These are phyloP conservation scores for Rhodosorus marinus DNA, from an alignment of 23 red algal species.

Conservation along the genomic window DNA sequence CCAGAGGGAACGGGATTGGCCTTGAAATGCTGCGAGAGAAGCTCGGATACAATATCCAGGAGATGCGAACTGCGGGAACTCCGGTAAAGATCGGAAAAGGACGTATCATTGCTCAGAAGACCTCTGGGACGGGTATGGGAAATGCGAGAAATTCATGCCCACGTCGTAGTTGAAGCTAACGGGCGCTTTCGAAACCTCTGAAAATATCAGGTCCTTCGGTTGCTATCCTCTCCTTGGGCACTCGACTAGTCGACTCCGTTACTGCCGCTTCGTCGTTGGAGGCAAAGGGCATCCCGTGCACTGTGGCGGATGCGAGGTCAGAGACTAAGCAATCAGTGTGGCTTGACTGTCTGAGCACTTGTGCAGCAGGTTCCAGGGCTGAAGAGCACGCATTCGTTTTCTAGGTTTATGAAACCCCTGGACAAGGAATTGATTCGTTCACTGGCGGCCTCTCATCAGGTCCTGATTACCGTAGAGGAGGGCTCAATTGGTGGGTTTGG, in stretches of 20 bases:
- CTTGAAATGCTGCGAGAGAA: conserved; percentile 46
- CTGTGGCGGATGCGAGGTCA: conserved; percentile 85
- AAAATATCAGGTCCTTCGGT: conserved; percentile 22
- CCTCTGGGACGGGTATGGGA: neutral
- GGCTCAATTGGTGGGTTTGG: conserved; percentile 93
- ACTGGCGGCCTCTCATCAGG: conserved; percentile 43
- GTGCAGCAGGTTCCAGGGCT: too few relatives aligned
- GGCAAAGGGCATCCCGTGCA: conserved; percentile 24
- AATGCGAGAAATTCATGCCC: neutral
- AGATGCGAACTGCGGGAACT: conserved; percentile 19
- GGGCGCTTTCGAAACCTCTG: too few relatives aligned
- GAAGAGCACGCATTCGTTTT: too few relatives aligned
- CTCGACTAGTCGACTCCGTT: conserved; percentile 62
- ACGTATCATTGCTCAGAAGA: conserved; percentile 59
- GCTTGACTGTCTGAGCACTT: too few relatives aligned
- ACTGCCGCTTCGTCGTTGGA: conserved; percentile 47
- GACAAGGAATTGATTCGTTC: conserved; percentile 58
- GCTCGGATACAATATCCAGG: conserved; percentile 36
- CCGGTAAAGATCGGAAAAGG: conserved; percentile 69
- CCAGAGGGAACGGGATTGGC: conserved; percentile 73
- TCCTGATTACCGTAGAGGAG: conserved; percentile 87
- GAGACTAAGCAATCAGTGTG: too few relatives aligned
- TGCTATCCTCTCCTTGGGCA: conserved; percentile 72
- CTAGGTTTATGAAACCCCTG: conserved; percentile 98
- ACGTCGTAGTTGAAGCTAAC: too few relatives aligned